These are phyloP conservation scores for Dendrocalamus sinicus DNA, from an alignment of 176 grass and related monocot species.

Conservation along the genomic window DNA sequence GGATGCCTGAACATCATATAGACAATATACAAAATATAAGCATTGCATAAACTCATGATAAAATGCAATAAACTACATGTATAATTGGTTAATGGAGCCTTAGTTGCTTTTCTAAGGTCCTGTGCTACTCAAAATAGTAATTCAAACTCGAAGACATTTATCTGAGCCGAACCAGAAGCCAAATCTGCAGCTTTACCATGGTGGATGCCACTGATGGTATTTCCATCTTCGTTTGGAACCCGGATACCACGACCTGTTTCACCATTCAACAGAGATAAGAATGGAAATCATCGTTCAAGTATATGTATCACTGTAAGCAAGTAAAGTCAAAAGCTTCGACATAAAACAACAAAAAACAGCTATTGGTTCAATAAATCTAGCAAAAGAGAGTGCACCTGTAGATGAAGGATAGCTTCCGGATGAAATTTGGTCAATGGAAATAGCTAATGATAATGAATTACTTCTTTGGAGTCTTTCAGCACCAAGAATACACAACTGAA, in stretches of 20 bases:
- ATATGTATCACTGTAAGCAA: slow-evolving; percentile 25
- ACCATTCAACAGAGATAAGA: slow-evolving; percentile 8
- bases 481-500: slow-evolving; percentile 94
- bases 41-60: neutral
- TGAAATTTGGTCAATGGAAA: slow-evolving; percentile 78
- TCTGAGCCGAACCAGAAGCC: slow-evolving; percentile 46
- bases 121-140: neutral
- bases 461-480: slow-evolving; percentile 86
- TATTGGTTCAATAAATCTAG: slow-evolving; percentile 20
- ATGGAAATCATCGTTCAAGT: slow-evolving; percentile 14
- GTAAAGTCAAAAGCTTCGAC: slow-evolving; percentile 24
- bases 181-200: slow-evolving; percentile 63
- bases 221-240: slow-evolving; percentile 89
- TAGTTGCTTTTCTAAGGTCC: neutral
- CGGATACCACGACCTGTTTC: slow-evolving; percentile 65
- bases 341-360: slow-evolving; percentile 10
- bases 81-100: neutral
- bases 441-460: slow-evolving; percentile 92
- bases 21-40: slow-evolving; percentile 24
- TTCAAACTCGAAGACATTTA: slow-evolving; percentile 4
- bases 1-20: slow-evolving; percentile 58
- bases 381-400: slow-evolving; percentile 50
- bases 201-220: slow-evolving; percentile 62
- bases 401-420: slow-evolving; percentile 58
- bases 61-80: slow-evolving; percentile 10